These are phyloP conservation scores for Leersia perrieri DNA, from an alignment of 176 grass and related monocot species.

Conservation along the genomic window DNA sequence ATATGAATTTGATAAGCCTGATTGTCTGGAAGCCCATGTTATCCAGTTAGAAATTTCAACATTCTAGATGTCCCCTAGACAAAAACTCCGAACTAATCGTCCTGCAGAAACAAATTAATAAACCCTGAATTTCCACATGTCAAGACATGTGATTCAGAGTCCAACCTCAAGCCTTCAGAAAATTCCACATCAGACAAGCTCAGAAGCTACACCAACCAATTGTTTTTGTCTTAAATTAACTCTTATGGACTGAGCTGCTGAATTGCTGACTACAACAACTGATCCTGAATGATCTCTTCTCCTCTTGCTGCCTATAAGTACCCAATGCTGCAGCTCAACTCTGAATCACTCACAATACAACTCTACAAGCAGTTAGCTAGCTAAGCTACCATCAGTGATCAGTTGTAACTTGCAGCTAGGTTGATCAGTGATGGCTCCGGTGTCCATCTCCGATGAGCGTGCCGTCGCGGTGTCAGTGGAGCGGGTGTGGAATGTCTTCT, in stretches of 20 bases:
- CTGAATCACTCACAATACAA: background rate
- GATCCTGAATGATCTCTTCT: too few relatives aligned
- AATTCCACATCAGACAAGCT: background rate
- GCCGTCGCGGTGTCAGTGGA: background rate
- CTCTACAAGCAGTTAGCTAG: background rate
- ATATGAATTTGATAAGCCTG: too few relatives aligned
- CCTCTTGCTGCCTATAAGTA: background rate
- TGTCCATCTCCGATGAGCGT: background rate
- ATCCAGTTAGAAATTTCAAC: background rate
- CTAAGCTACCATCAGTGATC: background rate
- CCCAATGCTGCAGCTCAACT: background rate
- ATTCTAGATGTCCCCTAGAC: background rate
- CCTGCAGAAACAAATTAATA: too few relatives aligned
- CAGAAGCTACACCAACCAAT: background rate
- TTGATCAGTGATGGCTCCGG: background rate
- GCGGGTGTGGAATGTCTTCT: slow-evolving; percentile 13
- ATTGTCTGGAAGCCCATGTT: too few relatives aligned
- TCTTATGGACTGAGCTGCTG: too few relatives aligned
- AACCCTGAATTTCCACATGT: background rate
- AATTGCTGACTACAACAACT: too few relatives aligned
- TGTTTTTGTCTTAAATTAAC: too few relatives aligned
- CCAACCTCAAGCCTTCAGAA: background rate
- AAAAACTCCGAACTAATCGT: background rate
- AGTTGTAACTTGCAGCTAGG: background rate
- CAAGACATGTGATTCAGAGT: slow-evolving; percentile 10